A percentile compares a stretch with the other conserved stretches of the same genome.
Evolutionary conservation across 257 asterid species (phyloP).

Genomic region (Euphrasia confusa): DNA sequence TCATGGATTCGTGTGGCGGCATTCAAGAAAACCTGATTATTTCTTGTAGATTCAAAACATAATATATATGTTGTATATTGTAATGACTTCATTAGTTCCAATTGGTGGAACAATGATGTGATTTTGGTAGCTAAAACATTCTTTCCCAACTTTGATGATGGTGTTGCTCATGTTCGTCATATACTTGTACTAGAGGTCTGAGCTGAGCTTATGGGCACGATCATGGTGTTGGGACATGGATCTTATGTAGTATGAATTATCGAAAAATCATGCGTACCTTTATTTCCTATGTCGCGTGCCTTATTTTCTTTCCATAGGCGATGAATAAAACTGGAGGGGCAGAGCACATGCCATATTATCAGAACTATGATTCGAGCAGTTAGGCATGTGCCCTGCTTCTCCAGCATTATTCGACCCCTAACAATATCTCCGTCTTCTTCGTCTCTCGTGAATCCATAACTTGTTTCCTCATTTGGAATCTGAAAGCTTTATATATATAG

Average conservation of each 20-base stretch:
- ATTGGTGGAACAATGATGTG: conserved; percentile 42
- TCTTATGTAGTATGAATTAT: too few relatives aligned
- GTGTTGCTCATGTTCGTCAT: too few relatives aligned
- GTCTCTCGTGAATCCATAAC: too few relatives aligned
- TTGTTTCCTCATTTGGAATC: too few relatives aligned
- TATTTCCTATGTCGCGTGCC: too few relatives aligned
- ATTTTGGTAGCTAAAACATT: conserved; percentile 59
- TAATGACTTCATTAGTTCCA: conserved; percentile 40
- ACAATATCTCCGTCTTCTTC: neutral
- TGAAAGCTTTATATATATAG: neutral
- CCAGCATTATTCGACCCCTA: conserved; percentile 34
- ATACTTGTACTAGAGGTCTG: too few relatives aligned
- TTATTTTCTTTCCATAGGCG: conserved; percentile 22
- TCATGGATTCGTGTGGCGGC: conserved; percentile 28
- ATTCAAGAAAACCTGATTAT: conserved; percentile 18
- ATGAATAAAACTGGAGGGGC: conserved; percentile 31
- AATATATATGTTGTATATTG: conserved; percentile 43
- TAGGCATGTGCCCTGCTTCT: conserved; percentile 45
- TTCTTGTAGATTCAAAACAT: conserved; percentile 31
- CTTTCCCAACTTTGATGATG: neutral
- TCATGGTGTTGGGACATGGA: too few relatives aligned
- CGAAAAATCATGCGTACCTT: too few relatives aligned
- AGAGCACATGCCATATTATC: conserved; percentile 31
- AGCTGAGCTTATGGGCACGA: too few relatives aligned
- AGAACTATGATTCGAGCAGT: neutral